Evolutionary conservation across 768 basidiomycete species (phyloP).

Genomic region (Boletales sp.): DNA sequence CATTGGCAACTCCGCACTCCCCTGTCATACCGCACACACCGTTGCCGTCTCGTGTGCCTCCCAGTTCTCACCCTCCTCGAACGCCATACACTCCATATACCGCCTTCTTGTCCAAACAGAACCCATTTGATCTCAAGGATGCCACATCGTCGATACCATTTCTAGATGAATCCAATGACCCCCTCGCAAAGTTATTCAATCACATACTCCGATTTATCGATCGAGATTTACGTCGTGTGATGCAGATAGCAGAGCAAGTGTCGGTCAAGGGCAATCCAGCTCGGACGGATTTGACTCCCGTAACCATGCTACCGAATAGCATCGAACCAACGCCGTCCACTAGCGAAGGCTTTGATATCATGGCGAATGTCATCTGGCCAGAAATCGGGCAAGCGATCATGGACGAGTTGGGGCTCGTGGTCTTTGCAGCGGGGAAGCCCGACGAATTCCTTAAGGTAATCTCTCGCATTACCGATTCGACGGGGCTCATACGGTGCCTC

Average conservation of each 20-base stretch:
- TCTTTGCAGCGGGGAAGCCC: constrained; percentile 92
- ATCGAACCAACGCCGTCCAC: constrained; percentile 5
- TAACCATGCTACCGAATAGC: not conserved
- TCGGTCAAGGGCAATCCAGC: constrained; percentile 44
- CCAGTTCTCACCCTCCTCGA: constrained; percentile 42
- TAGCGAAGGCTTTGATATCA: constrained; percentile 65
- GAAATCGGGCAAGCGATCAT: constrained; percentile 78
- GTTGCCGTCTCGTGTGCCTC: constrained; percentile 30
- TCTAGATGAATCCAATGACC: constrained; percentile 62
- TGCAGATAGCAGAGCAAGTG: constrained; percentile 73
- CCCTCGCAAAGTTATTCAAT: constrained; percentile 77
- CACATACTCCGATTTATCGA: constrained; percentile 78
- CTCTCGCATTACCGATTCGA: not conserved
- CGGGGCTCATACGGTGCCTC: constrained; percentile 1
- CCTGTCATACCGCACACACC: constrained; percentile 79
- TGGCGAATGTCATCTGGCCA: constrained; percentile 87
- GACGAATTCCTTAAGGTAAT: constrained; percentile 84
- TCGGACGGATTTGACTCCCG: constrained; percentile 8
- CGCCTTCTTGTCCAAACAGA: constrained; percentile 42
- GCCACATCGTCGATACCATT: constrained; percentile 41
- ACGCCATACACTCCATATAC: constrained; percentile 54
- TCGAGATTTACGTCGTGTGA: constrained; percentile 66
- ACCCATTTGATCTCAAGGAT: constrained; percentile 34
- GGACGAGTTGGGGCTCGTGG: constrained; percentile 74
- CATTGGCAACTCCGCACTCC: constrained; percentile 64